Percentiles rank a stretch among this genome's conserved stretches.
phyloP scores from a whole-genome alignment of 208 protist genomes.

The Endotrypanum monterogeii region DNA sequence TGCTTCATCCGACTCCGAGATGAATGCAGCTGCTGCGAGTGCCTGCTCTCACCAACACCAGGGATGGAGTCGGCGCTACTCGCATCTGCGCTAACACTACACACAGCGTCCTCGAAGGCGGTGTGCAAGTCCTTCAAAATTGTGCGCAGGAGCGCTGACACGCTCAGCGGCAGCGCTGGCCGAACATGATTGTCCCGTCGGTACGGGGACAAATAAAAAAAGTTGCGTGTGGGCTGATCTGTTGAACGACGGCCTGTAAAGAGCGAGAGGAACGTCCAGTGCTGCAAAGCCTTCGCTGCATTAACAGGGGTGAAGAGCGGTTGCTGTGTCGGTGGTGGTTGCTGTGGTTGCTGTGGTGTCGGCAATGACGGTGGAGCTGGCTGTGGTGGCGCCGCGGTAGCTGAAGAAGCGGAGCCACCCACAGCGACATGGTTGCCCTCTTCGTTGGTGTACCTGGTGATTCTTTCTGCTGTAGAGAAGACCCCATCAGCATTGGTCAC shows the following conservation, averaged over 20 bases:
- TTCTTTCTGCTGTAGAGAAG: not conserved
- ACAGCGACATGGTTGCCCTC: not conserved
- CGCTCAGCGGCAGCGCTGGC: conserved; percentile 22
- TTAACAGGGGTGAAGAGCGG: conserved; percentile 24
- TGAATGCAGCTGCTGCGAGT: not conserved
- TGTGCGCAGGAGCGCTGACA: conserved; percentile 13
- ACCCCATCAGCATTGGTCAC: not conserved
- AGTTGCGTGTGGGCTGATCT: conserved; percentile 20
- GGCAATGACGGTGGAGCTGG: not conserved
- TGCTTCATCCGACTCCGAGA: not conserved
- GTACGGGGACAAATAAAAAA: conserved; percentile 26
- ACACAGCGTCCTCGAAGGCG: conserved; percentile 28
- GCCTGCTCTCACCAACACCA: not conserved
- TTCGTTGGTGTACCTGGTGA: not conserved
- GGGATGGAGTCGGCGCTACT: not conserved
- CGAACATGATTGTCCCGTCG: conserved; percentile 24
- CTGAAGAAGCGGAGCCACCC: not conserved
- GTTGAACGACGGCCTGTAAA: conserved; percentile 24
- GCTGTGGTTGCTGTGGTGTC: not conserved
- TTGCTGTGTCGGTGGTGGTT: not conserved
- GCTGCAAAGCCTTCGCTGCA: conserved; percentile 26
- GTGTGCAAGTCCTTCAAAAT: conserved; percentile 14
- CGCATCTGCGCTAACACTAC: conserved; percentile 6
- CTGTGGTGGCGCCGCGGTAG: not conserved
- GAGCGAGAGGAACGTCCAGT: conserved; percentile 31